Percentiles rank a stretch among this genome's conserved stretches.
phyloP scores from a whole-genome alignment of 306 rosid genomes.

The Casuarina cunninghamiana region DNA sequence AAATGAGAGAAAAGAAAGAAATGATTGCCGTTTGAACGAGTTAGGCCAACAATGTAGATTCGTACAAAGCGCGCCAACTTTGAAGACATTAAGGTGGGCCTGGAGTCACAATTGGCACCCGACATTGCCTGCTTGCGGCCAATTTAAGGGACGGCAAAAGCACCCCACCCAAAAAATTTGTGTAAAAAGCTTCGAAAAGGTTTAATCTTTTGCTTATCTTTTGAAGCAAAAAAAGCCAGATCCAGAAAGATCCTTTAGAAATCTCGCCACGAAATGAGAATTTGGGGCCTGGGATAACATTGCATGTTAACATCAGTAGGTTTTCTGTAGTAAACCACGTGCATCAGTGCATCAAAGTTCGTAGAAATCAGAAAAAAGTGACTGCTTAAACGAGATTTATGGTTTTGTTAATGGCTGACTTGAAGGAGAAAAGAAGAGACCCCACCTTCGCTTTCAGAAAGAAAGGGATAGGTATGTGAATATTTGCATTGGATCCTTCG shows the following conservation, averaged over 20 bases:
- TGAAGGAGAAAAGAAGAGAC: neutral
- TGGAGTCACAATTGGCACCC: neutral
- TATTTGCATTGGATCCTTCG: conserved; percentile 83
- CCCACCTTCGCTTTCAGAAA: neutral
- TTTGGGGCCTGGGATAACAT: conserved; percentile 11
- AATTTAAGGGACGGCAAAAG: conserved; percentile 20
- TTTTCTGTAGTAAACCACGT: conserved; percentile 46
- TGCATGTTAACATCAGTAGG: conserved; percentile 45
- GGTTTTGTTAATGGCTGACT: conserved; percentile 32
- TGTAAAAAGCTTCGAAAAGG: conserved; percentile 11
- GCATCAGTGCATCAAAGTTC: conserved; percentile 44
- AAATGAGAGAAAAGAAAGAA: no score
- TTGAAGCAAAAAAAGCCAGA: neutral
- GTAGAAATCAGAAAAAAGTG: conserved; percentile 29
- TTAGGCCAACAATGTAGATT: no score
- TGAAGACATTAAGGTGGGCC: no score
- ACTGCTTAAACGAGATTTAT: conserved; percentile 28
- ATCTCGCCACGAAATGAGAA: conserved; percentile 25
- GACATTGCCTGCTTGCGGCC: conserved; percentile 15
- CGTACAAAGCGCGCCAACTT: no score
- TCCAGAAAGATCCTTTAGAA: conserved; percentile 1
- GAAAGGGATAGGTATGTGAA: conserved; percentile 20
- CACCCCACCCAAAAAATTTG: conserved; percentile 22
- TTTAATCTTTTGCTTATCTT: conserved; percentile 8
- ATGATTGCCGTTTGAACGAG: no score